Evolutionary conservation across 768 basidiomycete genomes (phyloP).

Genomic region (Glaciozyma antarctica): DNA sequence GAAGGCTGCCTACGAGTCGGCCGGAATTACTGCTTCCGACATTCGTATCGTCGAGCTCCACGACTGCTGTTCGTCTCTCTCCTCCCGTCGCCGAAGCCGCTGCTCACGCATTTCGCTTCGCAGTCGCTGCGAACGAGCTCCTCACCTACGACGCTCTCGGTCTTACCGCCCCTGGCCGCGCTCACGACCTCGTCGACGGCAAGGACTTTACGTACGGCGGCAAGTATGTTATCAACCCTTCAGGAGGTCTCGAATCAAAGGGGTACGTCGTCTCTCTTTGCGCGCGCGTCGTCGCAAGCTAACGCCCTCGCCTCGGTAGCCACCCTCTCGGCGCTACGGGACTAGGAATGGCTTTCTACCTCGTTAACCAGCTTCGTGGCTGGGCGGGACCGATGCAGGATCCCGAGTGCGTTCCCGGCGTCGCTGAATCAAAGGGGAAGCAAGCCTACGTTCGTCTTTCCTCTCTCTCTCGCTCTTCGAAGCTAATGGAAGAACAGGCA

Average conservation of each 20-base stretch:
- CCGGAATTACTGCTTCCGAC: constrained; percentile 63
- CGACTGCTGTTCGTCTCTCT: constrained; percentile 65
- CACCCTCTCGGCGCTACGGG: constrained; percentile 27
- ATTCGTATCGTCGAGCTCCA: constrained; percentile 80
- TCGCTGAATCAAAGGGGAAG: constrained; percentile 19
- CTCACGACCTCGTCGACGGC: constrained; percentile 61
- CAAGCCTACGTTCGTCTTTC: constrained; percentile 44
- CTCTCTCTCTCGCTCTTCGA: too few species aligned
- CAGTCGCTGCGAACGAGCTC: constrained; percentile 46
- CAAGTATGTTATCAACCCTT: constrained; percentile 74
- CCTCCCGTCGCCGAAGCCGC: neutral
- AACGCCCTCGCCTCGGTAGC: too few species aligned
- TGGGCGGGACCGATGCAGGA: constrained; percentile 33
- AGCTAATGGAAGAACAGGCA: too few species aligned
- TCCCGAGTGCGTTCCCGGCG: constrained; percentile 15
- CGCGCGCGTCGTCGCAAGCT: neutral
- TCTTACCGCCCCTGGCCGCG: constrained; percentile 56
- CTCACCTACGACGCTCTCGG: constrained; percentile 74
- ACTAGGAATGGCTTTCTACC: constrained; percentile 22
- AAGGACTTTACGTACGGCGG: constrained; percentile 61
- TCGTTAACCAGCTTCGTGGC: constrained; percentile 26
- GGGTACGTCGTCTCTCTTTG: constrained; percentile 55
- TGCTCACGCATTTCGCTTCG: neutral
- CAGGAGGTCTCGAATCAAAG: constrained; percentile 78
- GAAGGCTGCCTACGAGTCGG: constrained; percentile 59